Conservation (phyloP, 2,329 filamentous ascomycete genomes). For the Coleophoma cylindrospora region DNA sequence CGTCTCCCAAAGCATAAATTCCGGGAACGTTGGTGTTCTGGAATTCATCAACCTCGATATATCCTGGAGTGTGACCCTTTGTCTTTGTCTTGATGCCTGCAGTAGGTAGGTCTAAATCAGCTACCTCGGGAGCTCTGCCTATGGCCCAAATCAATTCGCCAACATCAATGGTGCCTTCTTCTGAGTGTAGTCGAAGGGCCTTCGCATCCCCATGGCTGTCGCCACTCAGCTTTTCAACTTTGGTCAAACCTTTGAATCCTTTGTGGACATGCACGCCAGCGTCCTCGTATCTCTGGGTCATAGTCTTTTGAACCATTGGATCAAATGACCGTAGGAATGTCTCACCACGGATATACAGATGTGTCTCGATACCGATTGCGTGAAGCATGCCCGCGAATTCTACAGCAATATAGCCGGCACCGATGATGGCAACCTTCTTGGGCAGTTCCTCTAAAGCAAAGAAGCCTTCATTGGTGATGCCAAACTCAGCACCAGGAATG, state of each 20-base stretch:
- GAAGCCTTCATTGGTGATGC: conserved; percentile 45
- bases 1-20: conserved; percentile 44
- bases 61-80: conserved; percentile 34
- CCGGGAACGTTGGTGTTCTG: conserved; percentile 42
- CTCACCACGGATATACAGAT: conserved; percentile 43
- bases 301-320: conserved; percentile 44
- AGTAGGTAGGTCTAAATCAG: conserved; percentile 33
- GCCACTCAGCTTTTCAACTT: conserved; percentile 31
- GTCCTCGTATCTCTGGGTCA: conserved; percentile 44
- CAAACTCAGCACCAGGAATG: conserved; percentile 39
- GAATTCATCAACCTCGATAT: conserved; percentile 41
- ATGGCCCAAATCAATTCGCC: conserved; percentile 47
- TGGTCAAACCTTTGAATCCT: conserved; percentile 38
- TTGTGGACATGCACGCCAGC: conserved; percentile 41
- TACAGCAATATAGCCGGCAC: conserved; percentile 45
- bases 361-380: conserved; percentile 41
- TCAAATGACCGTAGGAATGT: conserved; percentile 45
- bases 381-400: conserved; percentile 45
- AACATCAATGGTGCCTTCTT: conserved; percentile 36
- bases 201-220: conserved; percentile 32
- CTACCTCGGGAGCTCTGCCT: conserved; percentile 38
- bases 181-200: conserved; percentile 34
- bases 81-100: conserved; percentile 34
- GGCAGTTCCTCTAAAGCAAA: conserved; percentile 45
- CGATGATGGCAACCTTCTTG: conserved; percentile 42